Evolutionary conservation across 2,329 filamentous ascomycete species (phyloP), one percentile per base, ranked within the genome.

Genomic region (Colletotrichum tabaci): DNA sequence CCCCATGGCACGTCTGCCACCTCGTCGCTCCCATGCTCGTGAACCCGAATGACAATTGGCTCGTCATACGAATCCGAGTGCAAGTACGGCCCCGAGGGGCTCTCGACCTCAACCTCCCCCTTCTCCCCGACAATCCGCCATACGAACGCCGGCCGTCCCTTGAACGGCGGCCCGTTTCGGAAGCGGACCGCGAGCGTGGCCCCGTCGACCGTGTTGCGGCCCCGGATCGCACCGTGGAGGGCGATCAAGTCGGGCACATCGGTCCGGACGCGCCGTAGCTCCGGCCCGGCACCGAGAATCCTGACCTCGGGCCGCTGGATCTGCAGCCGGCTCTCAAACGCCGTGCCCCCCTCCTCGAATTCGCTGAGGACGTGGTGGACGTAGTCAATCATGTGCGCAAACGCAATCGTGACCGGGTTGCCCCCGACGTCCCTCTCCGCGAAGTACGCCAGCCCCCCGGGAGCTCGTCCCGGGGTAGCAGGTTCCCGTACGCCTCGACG

Each of bases 101-200:
- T 72, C 30, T 63, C 66, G 23, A 61, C 38, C 53, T 66, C 47
- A 4, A 89, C 79, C 77, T 89, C 87, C 0, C 86, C 87, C 73
- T 83, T 85, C 65, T 87, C 84, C n/a, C 88, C 87, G 58, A 84
- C 80, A 42, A 90, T 84, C 8, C 80, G 82, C 85, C 88, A 90
- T 2, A 83, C 77, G 0, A 87, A 75, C 1, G 78, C 81, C 0
- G 85, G 81, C 0, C 85, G 82, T 0, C 80, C 84, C 0, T 84
- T 83, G 75, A 89, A 88, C 0, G 84, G 81, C 9, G 83, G 80
- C 0, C 87, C 87, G n/a, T 83, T 82, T 3, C 85, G 83, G 68
- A 86, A 83, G 3, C 83, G 82, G 18, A 85, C 74, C 0, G 82
- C 80, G 0, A 88, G 74, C 0, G 82, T 82, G 0, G 87, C 85